Evolutionary conservation across 129 eudicot species (phyloP).

Genomic region (Artemisia tridentata): DNA sequence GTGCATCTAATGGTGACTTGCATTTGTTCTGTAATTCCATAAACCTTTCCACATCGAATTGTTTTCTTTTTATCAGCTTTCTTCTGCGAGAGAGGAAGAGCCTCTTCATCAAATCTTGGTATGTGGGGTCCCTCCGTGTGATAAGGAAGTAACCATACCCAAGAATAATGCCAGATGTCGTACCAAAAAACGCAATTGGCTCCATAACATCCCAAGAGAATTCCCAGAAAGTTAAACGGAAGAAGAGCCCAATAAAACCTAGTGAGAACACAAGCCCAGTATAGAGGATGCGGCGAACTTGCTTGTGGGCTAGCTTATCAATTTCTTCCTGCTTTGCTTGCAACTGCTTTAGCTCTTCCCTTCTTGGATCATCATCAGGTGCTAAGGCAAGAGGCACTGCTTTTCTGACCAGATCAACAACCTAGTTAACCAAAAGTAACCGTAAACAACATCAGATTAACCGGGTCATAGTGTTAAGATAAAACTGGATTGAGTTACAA

Average conservation of each 20-base stretch:
- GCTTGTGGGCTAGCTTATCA: slow-evolving; percentile 78
- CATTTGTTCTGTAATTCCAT: slow-evolving; percentile 62
- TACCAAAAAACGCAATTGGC: slow-evolving; percentile 78
- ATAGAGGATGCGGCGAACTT: slow-evolving; percentile 79
- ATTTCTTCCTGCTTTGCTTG: slow-evolving; percentile 69
- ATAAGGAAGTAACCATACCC: slow-evolving; percentile 80
- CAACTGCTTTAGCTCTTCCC: slow-evolving; percentile 61
- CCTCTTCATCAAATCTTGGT: slow-evolving; percentile 84
- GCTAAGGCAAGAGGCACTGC: slow-evolving; percentile 83
- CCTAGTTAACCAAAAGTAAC: slow-evolving; percentile 37
- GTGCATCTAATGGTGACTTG: slow-evolving; percentile 51
- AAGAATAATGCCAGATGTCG: slow-evolving; percentile 63
- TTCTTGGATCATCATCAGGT: slow-evolving; percentile 73
- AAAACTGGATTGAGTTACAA: too few relatives aligned
- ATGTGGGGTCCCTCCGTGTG: slow-evolving; percentile 81
- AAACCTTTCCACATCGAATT: slow-evolving; percentile 63
- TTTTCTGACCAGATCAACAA: slow-evolving; percentile 75
- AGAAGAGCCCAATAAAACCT: slow-evolving; percentile 74
- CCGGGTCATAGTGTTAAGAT: neutral
- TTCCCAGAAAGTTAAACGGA: slow-evolving; percentile 93
- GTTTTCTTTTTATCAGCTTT: slow-evolving; percentile 64
- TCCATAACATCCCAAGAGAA: slow-evolving; percentile 99
- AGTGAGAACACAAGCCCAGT: slow-evolving; percentile 65
- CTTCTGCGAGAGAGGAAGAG: slow-evolving; percentile 76
- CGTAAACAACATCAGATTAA: neutral